phyloP scores from a whole-genome alignment of 805 yeast genomes.

The Barnettozyma californica region DNA sequence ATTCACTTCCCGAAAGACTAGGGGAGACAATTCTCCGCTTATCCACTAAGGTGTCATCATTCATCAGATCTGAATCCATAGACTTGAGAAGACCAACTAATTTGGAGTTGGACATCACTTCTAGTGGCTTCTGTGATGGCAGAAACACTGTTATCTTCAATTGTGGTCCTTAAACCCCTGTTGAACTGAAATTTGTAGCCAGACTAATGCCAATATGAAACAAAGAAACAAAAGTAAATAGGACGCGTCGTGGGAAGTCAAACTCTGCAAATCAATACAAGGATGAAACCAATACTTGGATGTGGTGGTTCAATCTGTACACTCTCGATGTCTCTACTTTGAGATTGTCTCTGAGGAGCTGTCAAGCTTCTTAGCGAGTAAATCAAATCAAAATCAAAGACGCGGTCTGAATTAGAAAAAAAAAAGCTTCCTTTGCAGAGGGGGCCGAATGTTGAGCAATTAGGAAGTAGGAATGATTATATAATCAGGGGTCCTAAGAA shows the following conservation, averaged over 20 bases:
- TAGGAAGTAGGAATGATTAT: too few species aligned
- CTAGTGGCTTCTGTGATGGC: not conserved
- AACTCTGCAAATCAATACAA: not conserved
- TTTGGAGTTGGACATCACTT: slow-evolving; percentile 16
- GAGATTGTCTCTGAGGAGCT: not conserved
- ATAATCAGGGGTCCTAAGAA: too few species aligned
- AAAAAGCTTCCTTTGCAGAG: too few species aligned
- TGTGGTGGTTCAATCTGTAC: not conserved
- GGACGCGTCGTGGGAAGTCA: not conserved
- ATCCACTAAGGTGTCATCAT: slow-evolving; percentile 20
- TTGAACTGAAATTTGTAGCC: not conserved
- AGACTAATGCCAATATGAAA: not conserved
- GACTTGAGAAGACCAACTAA: slow-evolving; percentile 17
- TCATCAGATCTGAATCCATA: slow-evolving; percentile 15
- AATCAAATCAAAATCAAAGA: not conserved
- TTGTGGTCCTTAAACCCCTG: not conserved
- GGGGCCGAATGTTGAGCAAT: too few species aligned
- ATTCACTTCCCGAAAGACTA: slow-evolving; percentile 16
- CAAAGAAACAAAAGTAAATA: not conserved
- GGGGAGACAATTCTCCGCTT: slow-evolving; percentile 19
- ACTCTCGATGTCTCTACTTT: not conserved
- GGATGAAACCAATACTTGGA: not conserved
- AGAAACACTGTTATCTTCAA: not conserved
- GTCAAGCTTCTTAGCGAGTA: not conserved
- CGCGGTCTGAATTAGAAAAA: not conserved